Conservation (phyloP, 441 rosid genomes). For the Adansonia gregorii region DNA sequence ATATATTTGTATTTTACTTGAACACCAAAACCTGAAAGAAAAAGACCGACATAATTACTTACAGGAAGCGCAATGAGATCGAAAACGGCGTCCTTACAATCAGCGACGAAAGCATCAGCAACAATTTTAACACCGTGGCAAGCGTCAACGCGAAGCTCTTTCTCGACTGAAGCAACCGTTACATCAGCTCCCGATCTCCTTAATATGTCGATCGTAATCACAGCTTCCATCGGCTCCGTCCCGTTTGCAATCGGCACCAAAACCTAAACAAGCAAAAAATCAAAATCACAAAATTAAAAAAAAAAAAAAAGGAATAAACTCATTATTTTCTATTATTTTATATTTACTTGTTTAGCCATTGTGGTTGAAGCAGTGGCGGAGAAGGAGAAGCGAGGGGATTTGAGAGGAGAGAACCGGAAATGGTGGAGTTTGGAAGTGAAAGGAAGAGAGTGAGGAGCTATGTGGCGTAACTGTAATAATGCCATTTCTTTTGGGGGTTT, state of each 20-base stretch:
- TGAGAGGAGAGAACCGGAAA: slow-evolving; percentile 20
- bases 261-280: slow-evolving; percentile 47
- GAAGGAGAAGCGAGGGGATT: slow-evolving; percentile 32
- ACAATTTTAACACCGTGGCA: slow-evolving; percentile 71
- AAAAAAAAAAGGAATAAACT: neutral
- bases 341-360: slow-evolving; percentile 51
- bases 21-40: neutral
- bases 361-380: slow-evolving; percentile 50
- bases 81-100: slow-evolving; percentile 52
- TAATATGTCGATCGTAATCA: slow-evolving; percentile 72
- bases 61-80: slow-evolving; percentile 88
- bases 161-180: slow-evolving; percentile 76
- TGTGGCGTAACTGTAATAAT: slow-evolving; percentile 34
- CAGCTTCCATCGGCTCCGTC: slow-evolving; percentile 92
- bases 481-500: slow-evolving; percentile 24
- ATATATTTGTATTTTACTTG: neutral
- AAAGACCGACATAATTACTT: slow-evolving; percentile 15
- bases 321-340: neutral
- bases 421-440: slow-evolving; percentile 14
- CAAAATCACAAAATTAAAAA: neutral
- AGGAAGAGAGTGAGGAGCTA: slow-evolving; percentile 27
- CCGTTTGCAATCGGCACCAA: slow-evolving; percentile 90
- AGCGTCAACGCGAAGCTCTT: slow-evolving; percentile 66
- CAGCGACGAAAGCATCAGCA: slow-evolving; percentile 69
- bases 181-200: slow-evolving; percentile 86